Evolutionary conservation across 2,329 filamentous ascomycete species (phyloP).

Genomic region (Fusarium agapanthi): DNA sequence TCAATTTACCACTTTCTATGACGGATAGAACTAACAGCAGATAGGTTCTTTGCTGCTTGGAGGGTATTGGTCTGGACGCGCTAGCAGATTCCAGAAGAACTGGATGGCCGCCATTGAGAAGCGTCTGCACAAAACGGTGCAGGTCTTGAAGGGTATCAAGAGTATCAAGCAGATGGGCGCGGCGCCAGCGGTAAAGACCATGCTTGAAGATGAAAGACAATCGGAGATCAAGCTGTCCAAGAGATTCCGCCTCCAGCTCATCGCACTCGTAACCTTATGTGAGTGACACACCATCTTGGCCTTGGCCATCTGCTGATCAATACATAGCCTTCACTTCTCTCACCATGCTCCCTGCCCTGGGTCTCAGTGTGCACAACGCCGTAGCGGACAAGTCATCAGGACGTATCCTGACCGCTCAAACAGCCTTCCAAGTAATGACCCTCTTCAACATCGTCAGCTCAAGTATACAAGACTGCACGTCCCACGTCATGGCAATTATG

Average conservation of each 20-base stretch:
- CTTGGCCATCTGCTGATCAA: neutral
- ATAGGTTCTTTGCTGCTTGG: rapidly evolving
- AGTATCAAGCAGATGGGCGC: neutral
- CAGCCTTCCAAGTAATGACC: neutral
- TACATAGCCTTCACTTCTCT: neutral
- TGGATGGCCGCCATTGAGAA: neutral
- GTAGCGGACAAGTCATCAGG: neutral
- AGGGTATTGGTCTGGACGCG: neutral
- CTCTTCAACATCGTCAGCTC: neutral
- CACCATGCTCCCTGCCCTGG: neutral
- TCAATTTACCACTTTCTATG: rapidly evolving
- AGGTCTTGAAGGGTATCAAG: neutral
- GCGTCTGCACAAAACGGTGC: neutral
- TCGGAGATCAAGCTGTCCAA: neutral
- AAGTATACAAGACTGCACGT: neutral
- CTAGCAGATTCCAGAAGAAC: neutral
- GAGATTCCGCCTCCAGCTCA: neutral
- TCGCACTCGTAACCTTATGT: neutral
- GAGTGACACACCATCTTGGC: rapidly evolving
- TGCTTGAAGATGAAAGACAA: neutral
- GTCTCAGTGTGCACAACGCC: neutral
- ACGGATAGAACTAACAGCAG: neutral
- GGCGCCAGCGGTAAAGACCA: neutral
- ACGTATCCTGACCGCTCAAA: neutral
- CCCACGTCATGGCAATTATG: neutral